Evolutionary conservation across 2,329 filamentous ascomycete genomes (phyloP), one percentile per base, ranked within the genome.

Genomic region (Stagonosporopsis tanaceti): DNA sequence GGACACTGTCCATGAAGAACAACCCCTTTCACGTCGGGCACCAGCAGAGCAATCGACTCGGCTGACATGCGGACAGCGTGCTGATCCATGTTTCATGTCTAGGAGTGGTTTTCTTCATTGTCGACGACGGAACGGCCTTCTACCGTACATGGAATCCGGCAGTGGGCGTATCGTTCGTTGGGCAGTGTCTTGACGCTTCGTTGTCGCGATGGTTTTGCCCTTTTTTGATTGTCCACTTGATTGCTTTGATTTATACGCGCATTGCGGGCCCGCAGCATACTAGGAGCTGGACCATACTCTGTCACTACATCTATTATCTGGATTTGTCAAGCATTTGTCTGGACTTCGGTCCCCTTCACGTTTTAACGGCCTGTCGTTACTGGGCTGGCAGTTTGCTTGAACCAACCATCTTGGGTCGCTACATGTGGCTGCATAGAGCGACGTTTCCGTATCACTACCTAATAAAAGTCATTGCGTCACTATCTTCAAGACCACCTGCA

Each of bases 291-390:
- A 59, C 63, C 62, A 63, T 61, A 65, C 67, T 57, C 73, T 72
- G 70, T 75, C 69, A 57, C 65, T 74, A 74, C 69, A 66, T 67
- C 59, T 59, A 57, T 46, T 59, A 46, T 57, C 51, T 53, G 46
- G 56, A 52, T 58, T 64, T 57, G 61, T 57, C 41, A 64, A 59
- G 63, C 64, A 67, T 72, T 55, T 65, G 60, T 54, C 65, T 34
- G 52, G 61, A 66, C 44, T 46, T 59, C 59, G 41, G 51, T 59
- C 53, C 53, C 30, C 55, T 60, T 52, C 53, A 57, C 37, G 64
- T 64, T 53, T n/a, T 51, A 50, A 59, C 50, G 57, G 57, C 56
- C 56, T 57, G 53, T 46, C 38, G 30, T 57, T 50, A 45, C 42
- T 41, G 48, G 48, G 44, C 38, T 45, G 54, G 48, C 37, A 48